Conservation (phyloP, 208 protist genomes). For the Phytomonas francai region DNA sequence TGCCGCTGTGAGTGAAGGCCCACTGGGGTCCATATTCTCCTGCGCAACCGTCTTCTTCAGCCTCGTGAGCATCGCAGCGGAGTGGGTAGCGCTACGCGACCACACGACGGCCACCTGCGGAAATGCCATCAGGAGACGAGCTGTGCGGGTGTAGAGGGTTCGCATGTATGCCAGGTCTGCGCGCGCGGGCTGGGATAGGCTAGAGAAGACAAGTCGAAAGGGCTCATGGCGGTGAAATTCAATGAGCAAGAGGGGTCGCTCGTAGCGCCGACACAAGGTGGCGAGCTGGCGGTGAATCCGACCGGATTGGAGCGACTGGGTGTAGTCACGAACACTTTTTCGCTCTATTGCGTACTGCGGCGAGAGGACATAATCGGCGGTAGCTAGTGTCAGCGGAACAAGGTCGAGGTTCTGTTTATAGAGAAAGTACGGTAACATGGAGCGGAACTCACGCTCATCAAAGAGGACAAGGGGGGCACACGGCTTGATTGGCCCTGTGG, state of each 20-base stretch:
- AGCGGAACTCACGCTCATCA: constrained; percentile 84
- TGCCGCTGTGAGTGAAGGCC: constrained; percentile 36
- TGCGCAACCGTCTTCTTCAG: constrained; percentile 55
- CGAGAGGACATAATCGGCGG: constrained; percentile 80
- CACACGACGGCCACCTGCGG: constrained; percentile 62
- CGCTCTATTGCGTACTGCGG: constrained; percentile 71
- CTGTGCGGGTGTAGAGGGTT: constrained; percentile 47
- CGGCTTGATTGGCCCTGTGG: neutral
- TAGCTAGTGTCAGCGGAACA: constrained; percentile 72
- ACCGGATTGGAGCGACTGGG: constrained; percentile 59
- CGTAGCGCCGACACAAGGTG: constrained; percentile 49
- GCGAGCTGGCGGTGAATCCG: constrained; percentile 69
- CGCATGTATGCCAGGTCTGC: neutral
- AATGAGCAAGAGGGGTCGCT: constrained; percentile 57
- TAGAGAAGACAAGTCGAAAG: constrained; percentile 39
- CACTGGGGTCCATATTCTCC: constrained; percentile 49
- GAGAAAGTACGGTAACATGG: constrained; percentile 60
- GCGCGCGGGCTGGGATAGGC: neutral
- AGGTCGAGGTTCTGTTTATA: constrained; percentile 64
- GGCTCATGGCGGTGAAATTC: constrained; percentile 60
- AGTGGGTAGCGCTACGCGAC: constrained; percentile 66
- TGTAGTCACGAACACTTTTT: constrained; percentile 72
- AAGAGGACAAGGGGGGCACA: constrained; percentile 53
- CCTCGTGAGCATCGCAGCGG: constrained; percentile 51
- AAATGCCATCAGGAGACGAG: constrained; percentile 43